Base-by-base conservation (phyloP, 305 asterid genomes). In the Caryopteris hybrid region DNA sequence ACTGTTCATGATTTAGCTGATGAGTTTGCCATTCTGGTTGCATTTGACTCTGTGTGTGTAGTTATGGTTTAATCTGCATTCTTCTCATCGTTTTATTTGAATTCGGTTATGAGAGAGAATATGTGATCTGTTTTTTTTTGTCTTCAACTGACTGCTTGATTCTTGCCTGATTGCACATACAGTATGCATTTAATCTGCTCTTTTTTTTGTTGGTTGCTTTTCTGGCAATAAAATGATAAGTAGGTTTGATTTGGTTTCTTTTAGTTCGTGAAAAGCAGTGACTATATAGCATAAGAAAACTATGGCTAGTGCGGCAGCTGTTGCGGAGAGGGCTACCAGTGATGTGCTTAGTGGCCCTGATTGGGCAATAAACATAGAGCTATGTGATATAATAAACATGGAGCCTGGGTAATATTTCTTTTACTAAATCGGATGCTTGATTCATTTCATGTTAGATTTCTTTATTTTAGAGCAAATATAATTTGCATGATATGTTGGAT, bases 281-380 rank as follows among this genome's bases (percentile, higher is more conserved):
- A 55, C 45, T 4, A 36, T 38, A 50, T 41, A 46, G 39, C 71
- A 13, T 33, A 29, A 63, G 47, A 45, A 50, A 76, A 66, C 67
- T 22, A 92, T 89, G 96, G 87, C 90, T 36, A 87, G 70, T 69
- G 98, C 96, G 3, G 91, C 85, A 29, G 87, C 88, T 53, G 74
- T 86, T 82, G 96, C 91, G 39, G 98, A 87, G 80, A 87, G 96
- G 79, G 98, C 98, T 21, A 92, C 95, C 11, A 85, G 89, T 71
- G 98, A 89, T 67, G 71, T 76, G 84, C 82, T 92, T 81, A 78
- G 66, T 74, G 96, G 92, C 73, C 96, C 98, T 17, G 96, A 92
- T 76, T 92, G 98, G 98, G 95, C 92, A 23, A 76, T 89, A 25
- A 89, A 89, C 76, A 70, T 87, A 39, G 98, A 92, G 85, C 90